Evolutionary conservation across 306 rosid genomes (phyloP), one percentile per base, ranked within the genome.

Genomic region (Dicorynia guianensis): DNA sequence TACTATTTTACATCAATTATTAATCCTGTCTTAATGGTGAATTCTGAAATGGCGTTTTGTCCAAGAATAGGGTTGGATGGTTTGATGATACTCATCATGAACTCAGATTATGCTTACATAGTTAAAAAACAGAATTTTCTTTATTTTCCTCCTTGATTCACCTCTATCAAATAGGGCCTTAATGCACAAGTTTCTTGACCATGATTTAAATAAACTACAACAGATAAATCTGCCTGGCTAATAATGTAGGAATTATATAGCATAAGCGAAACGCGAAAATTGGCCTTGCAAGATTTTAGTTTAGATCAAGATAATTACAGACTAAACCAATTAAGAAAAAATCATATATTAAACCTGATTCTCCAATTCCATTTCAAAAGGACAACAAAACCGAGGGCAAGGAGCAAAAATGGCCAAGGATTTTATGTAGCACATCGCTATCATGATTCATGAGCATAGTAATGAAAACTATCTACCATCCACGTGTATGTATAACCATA

Each of bases 381-480:
- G 81, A 79, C 63, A 72, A 55, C 83, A 71, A 76, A 80, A 80
- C 76, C 68, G 83, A 71, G 80, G 72, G 79, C 63, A 69, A 25
- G 53, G 81, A 61, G 68, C 69, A 64, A 57, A 69, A 63, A 67
- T 76, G 80, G 60, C 72, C 44, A 81, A 25, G 30, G 30, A 81
- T 71, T 71, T 54, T 49, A 77, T 79, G 80, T 39, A 79, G 77
- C 82, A 69, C 68, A 49, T 74, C 63, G 70, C 64, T 73, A 71
- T 78, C 73, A 63, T n/a, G n/a, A n/a, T n/a, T n/a, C n/a, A n/a
- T 48, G 35, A 61, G 65, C 81, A 67, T 76, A 71, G 76, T 74
- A 80, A 84, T 67, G 77, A 80, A 82, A 83, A 72, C 73, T 62
- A 78, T 78, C 80, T 55, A 82, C 86, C 72, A 75, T 76, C 77